phyloP scores from a whole-genome alignment of 345 rosid species.

The Noccaea caerulescens region DNA sequence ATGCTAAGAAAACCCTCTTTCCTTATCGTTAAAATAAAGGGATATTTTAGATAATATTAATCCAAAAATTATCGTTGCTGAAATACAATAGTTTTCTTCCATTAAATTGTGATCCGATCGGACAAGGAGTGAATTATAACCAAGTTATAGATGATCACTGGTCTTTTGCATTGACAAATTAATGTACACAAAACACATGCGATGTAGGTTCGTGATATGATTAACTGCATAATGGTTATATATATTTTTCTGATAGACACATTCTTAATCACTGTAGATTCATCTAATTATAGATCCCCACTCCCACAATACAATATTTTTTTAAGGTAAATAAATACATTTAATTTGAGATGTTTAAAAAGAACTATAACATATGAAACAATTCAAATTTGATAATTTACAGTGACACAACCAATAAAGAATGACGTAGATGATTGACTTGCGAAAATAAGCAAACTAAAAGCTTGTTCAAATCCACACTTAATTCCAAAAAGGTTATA shows the following conservation, averaged over 20 bases:
- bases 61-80: constrained; percentile 1
- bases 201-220: background rate
- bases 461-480: constrained; percentile 29
- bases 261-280: background rate
- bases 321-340: background rate
- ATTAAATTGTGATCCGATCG: constrained; percentile 17
- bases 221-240: background rate
- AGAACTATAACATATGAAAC: background rate
- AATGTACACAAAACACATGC: constrained; percentile 1
- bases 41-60: background rate
- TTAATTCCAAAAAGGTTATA: constrained; percentile 41
- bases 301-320: background rate
- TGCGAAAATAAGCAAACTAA: constrained; percentile 21
- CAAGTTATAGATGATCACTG: constrained; percentile 28
- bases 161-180: constrained; percentile 27
- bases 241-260: background rate
- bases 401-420: constrained; percentile 28
- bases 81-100: constrained; percentile 1
- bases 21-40: constrained; percentile 28
- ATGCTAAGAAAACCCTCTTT: constrained; percentile 43
- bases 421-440: constrained; percentile 26
- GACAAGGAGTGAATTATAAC: constrained; percentile 30
- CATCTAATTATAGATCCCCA: background rate
- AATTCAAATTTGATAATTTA: background rate
- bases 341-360: background rate